Evolutionary conservation across 257 asterid species (phyloP).

Genomic region (Capsicum rhomboideum): DNA sequence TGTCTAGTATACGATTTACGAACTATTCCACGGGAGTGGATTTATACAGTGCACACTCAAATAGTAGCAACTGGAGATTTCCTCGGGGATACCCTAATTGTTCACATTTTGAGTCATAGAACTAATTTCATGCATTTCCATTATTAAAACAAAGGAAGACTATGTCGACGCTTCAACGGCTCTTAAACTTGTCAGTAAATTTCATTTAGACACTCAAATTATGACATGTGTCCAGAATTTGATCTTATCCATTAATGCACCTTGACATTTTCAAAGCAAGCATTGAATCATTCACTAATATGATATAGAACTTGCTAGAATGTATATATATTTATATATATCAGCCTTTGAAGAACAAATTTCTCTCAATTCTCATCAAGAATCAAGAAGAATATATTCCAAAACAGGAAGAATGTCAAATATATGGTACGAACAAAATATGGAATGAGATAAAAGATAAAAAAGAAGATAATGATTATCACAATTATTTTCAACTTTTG

Average conservation of each 20-base stretch:
- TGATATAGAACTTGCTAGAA: neutral
- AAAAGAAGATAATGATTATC: neutral
- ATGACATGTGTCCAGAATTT: too few species aligned
- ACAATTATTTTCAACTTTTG: neutral
- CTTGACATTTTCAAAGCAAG: neutral
- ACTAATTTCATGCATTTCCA: too few species aligned
- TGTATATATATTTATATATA: neutral
- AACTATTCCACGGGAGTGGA: too few species aligned
- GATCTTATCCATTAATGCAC: neutral
- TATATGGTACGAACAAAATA: neutral
- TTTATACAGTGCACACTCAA: too few species aligned
- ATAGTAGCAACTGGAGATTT: too few species aligned
- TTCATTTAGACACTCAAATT: too few species aligned
- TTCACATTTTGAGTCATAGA: too few species aligned
- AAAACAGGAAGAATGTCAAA: neutral
- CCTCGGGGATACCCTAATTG: too few species aligned
- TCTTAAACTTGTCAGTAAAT: too few species aligned
- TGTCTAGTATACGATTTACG: too few species aligned
- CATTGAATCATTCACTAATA: neutral
- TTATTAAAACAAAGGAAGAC: too few species aligned
- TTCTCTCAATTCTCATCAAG: neutral
- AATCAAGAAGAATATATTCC: neutral
- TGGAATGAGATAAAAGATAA: neutral
- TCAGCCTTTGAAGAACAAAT: neutral
- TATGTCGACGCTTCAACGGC: too few species aligned